Base-by-base conservation (phyloP, 2,329 filamentous ascomycete genomes). In the Fusarium musae region DNA sequence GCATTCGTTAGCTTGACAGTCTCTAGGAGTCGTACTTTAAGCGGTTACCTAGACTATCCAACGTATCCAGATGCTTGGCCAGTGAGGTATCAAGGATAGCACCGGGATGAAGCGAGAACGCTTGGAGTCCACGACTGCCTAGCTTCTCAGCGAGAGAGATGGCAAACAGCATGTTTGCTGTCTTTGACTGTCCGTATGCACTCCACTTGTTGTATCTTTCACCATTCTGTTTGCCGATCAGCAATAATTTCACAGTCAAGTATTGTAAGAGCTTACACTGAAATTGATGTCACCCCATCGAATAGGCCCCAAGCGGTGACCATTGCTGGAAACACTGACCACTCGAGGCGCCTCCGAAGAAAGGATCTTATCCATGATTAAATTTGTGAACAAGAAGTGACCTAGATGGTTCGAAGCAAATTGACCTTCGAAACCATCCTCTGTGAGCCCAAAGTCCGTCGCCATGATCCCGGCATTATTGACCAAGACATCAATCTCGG, bases 101-200 rank as follows among this genome's bases (percentile, higher is more conserved):
- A 3, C 74, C 74, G 0, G 73, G 74, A n/a, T 69, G 69, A 1
- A 75, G n/a, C 2, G 59, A 56, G 13, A 67, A 74, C 2, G 59
- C 49, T 19, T 63, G 49, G 0, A 74, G 61, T 5, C 68, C 70
- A 13, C 49, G 46, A 4, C 40, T 28, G 2, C 73, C 70, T 1
- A 75, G 60, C 6, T 70, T 75, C n/a, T 74, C 30, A 6, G 74
- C 73, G 5, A 75, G 36, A 5, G 70, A 66, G 13, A 75, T 21
- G 10, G 70, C 64, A 6, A 69, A 69, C 2, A 69, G 4, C 65
- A 69, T 69, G 3, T 69, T 69, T 19, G 65, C 66, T 5, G 66
- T 69, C n/a, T 69, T 69, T 11, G 65, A 58, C n/a, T 69, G 65
- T 3, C 66, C 66, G 7, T 69, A 69, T 6, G 58, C 66, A 11